A percentile compares a stretch with the other conserved stretches of the same genome.
These are phyloP conservation scores for Aspergillus diversus DNA, from an alignment of 495 filamentous ascomycete genomes.

Conservation along the genomic window DNA sequence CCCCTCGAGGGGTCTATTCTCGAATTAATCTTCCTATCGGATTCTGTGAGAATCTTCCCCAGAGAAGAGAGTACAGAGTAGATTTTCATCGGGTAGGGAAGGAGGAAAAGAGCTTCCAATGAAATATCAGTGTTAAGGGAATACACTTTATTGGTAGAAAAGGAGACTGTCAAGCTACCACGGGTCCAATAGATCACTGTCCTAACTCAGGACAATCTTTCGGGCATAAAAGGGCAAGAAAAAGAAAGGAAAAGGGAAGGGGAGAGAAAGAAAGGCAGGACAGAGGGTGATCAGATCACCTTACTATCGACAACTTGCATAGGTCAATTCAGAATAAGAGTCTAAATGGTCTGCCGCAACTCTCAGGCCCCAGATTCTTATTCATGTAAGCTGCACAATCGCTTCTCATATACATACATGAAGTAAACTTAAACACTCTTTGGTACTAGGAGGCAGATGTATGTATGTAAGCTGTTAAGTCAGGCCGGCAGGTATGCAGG, in stretches of 20 bases:
- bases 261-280: not conserved
- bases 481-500: not conserved
- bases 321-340: not conserved
- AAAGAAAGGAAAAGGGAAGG: not conserved
- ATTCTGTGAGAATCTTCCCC: not conserved
- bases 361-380: not conserved
- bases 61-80: not conserved
- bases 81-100: not conserved
- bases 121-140: not conserved
- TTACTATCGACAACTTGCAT: not conserved
- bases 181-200: not conserved
- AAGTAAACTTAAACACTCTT: not conserved
- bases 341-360: not conserved
- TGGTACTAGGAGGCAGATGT: not conserved
- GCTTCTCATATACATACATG: not conserved
- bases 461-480: slow-evolving; percentile 1
- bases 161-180: not conserved
- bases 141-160: not conserved
- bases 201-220: not conserved
- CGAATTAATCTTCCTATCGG: not conserved
- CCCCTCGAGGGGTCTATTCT: not conserved
- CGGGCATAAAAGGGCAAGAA: not conserved
- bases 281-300: slow-evolving; percentile 1
- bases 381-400: not conserved
- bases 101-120: not conserved